Evolutionary conservation across 495 filamentous ascomycete genomes (phyloP).

Genomic region (Schizothecium vesticola): DNA sequence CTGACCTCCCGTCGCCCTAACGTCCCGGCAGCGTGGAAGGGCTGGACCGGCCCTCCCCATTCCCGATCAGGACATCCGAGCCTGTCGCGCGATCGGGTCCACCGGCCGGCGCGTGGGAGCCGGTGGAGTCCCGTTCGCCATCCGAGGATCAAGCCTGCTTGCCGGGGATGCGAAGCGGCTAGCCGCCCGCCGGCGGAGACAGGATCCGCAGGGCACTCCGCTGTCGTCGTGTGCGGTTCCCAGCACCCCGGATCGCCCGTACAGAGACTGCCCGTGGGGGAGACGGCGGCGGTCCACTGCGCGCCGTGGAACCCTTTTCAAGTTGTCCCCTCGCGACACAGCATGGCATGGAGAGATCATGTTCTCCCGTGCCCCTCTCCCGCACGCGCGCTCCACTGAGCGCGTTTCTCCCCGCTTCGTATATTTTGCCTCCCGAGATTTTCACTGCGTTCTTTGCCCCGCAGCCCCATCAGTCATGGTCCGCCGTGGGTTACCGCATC

Average conservation of each 20-base stretch:
- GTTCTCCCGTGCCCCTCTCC: not conserved
- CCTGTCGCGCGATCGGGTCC: not conserved
- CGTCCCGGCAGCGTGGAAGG: not conserved
- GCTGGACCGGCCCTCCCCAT: not conserved
- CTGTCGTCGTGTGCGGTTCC: not conserved
- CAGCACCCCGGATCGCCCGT: not conserved
- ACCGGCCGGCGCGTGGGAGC: not conserved
- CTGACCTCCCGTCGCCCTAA: not conserved
- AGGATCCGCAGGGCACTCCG: not conserved
- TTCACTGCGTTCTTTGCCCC: not conserved
- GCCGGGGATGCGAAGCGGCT: not conserved
- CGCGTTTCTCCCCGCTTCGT: not conserved
- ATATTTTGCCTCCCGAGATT: not conserved
- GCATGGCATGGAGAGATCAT: too few species aligned
- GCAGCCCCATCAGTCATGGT: not conserved
- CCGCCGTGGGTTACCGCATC: not conserved
- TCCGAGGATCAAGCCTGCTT: not conserved
- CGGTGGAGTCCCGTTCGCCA: not conserved
- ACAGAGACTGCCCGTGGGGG: not conserved
- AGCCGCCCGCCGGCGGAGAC: not conserved
- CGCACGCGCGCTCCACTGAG: not conserved
- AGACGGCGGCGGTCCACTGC: not conserved
- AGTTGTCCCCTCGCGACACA: not conserved
- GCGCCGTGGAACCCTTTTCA: not conserved
- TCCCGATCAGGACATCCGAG: conserved; percentile 7